These are phyloP conservation scores for Populus tomentosa DNA, from an alignment of 441 rosid genomes.

Conservation along the genomic window DNA sequence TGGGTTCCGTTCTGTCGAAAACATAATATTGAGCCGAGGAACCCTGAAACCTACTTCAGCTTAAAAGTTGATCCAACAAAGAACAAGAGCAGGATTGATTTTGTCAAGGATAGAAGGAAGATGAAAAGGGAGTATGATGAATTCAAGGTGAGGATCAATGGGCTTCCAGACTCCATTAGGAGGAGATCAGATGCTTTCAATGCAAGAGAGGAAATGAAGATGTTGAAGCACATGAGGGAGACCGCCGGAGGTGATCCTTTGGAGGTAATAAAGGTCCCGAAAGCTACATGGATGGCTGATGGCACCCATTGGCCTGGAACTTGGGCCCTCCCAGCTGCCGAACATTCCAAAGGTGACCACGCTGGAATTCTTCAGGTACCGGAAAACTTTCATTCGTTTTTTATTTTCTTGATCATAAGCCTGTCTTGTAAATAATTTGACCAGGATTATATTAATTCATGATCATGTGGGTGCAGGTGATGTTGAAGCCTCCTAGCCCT, in stretches of 20 bases:
- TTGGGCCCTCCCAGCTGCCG: conserved; percentile 54
- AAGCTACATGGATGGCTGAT: conserved; percentile 99
- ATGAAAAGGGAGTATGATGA: conserved; percentile 86
- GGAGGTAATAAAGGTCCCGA: conserved; percentile 55
- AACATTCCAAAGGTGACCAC: conserved; percentile 84
- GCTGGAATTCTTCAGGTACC: conserved; percentile 72
- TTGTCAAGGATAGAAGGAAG: conserved; percentile 79
- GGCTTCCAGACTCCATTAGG: conserved; percentile 78
- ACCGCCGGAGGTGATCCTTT: conserved; percentile 50
- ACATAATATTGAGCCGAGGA: conserved; percentile 80
- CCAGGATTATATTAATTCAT: neutral
- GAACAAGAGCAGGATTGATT: conserved; percentile 73
- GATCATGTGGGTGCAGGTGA: conserved; percentile 36
- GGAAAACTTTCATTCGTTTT: neutral
- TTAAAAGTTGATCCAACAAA: conserved; percentile 79
- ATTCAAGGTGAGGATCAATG: conserved; percentile 82
- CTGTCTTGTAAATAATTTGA: neutral
- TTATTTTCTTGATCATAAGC: neutral
- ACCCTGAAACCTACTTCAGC: conserved; percentile 77
- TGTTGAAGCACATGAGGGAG: conserved; percentile 72
- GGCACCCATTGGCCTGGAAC: conserved; percentile 98
- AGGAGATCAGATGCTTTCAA: conserved; percentile 86
- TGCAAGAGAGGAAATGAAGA: conserved; percentile 89
- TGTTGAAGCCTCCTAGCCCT: conserved; percentile 86
- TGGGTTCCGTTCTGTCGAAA: conserved; percentile 96